phyloP scores from a whole-genome alignment of 2,329 filamentous ascomycete species.

The Tolypocladium endophyticum region DNA sequence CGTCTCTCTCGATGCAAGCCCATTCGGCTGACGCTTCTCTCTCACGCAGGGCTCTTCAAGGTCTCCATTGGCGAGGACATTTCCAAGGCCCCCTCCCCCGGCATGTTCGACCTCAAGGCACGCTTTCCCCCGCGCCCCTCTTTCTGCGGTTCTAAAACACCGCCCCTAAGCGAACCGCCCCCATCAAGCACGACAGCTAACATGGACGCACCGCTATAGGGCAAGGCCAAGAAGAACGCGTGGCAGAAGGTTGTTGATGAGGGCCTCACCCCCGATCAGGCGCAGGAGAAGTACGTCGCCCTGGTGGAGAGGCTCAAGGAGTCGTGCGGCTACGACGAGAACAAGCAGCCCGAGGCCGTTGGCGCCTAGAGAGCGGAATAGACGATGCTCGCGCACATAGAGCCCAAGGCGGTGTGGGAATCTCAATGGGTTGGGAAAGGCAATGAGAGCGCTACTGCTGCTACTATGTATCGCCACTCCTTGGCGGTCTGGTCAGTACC shows the following conservation, averaged over 20 bases:
- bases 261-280: conserved; percentile 49
- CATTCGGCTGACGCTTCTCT: not conserved
- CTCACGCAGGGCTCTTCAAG: conserved; percentile 45
- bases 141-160: not conserved
- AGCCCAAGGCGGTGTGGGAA: not conserved
- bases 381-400: not conserved
- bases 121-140: not conserved
- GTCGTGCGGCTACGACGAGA: conserved; percentile 55
- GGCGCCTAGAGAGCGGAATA: conserved; percentile 9
- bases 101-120: conserved; percentile 63
- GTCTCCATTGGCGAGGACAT: conserved; percentile 47
- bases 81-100: conserved; percentile 43
- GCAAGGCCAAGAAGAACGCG: conserved; percentile 68
- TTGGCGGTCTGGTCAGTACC: not conserved
- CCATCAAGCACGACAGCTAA: too few relatives aligned
- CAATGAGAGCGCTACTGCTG: not conserved
- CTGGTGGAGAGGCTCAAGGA: conserved; percentile 62
- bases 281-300: conserved; percentile 67
- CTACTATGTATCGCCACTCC: not conserved
- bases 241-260: conserved; percentile 65
- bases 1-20: not conserved
- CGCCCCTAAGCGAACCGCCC: not conserved
- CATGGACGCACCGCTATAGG: conserved; percentile 23
- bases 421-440: not conserved
- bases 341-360: conserved; percentile 52